Percentiles rank a stretch among this genome's conserved stretches.
Evolutionary conservation across 2,329 filamentous ascomycete genomes (phyloP).

Genomic region (Exophiala phaeomuriformis): DNA sequence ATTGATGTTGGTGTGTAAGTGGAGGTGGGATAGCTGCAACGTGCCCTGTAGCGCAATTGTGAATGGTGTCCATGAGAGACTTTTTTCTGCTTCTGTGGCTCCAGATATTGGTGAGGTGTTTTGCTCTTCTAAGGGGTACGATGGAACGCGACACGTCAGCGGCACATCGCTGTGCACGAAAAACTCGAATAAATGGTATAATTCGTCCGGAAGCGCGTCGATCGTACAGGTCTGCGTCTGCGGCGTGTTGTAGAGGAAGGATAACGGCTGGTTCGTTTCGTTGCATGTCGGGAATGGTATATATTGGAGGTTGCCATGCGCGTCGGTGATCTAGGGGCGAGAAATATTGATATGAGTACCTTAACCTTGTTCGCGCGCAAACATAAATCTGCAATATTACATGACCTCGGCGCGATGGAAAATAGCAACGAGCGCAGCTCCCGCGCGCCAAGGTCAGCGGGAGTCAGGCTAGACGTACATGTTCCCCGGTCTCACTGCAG

Average conservation of each 20-base stretch:
- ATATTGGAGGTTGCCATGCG: slow-evolving; percentile 77
- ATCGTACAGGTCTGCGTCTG: slow-evolving; percentile 55
- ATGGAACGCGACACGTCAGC: slow-evolving; percentile 79
- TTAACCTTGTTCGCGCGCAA: no score
- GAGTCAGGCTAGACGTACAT: slow-evolving; percentile 46
- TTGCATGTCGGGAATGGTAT: slow-evolving; percentile 85
- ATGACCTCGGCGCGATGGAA: no score
- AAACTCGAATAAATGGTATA: slow-evolving; percentile 61
- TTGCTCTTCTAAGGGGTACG: slow-evolving; percentile 52
- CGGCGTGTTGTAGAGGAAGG: slow-evolving; percentile 72
- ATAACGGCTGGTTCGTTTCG: slow-evolving; percentile 70
- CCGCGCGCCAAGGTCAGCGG: no score
- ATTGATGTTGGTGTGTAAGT: slow-evolving; percentile 84
- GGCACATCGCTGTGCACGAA: slow-evolving; percentile 97
- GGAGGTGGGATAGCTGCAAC: slow-evolving; percentile 79
- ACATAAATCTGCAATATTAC: no score
- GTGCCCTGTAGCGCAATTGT: slow-evolving; percentile 86
- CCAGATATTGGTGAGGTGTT: slow-evolving; percentile 20
- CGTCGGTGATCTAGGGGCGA: slow-evolving; percentile 59
- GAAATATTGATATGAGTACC: slow-evolving; percentile 1
- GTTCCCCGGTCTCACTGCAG: slow-evolving; percentile 74
- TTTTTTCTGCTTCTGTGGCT: slow-evolving; percentile 30
- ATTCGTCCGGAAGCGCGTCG: slow-evolving; percentile 45
- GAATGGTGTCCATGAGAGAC: slow-evolving; percentile 62
- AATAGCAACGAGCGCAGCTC: no score